Evolutionary conservation across 2,329 filamentous ascomycete species (phyloP).

Genomic region (Pochonia chlamydosporia): DNA sequence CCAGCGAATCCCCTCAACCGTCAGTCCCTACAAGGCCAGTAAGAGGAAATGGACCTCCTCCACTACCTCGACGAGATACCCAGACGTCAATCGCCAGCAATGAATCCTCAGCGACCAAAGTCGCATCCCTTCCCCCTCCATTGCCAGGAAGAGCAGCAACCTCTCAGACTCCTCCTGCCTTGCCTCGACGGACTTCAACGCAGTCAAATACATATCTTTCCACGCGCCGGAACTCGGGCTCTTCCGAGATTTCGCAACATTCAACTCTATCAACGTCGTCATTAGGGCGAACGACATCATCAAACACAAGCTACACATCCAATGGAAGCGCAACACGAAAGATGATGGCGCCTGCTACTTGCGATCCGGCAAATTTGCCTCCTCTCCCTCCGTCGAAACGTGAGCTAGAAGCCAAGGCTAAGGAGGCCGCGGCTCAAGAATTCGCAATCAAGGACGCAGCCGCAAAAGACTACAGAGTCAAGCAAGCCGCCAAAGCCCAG

Average conservation of each 20-base stretch:
- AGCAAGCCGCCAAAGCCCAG: slow-evolving; percentile 5
- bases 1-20: slow-evolving; percentile 16
- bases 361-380: slow-evolving; percentile 52
- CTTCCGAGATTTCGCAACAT: slow-evolving; percentile 50
- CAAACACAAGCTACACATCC: slow-evolving; percentile 42
- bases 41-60: slow-evolving; percentile 28
- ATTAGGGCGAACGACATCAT: slow-evolving; percentile 37
- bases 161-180: slow-evolving; percentile 39
- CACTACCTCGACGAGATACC: slow-evolving; percentile 27
- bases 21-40: slow-evolving; percentile 33
- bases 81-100: slow-evolving; percentile 11
- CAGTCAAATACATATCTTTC: slow-evolving; percentile 30
- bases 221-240: slow-evolving; percentile 48
- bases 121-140: slow-evolving; percentile 24
- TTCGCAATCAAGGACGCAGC: slow-evolving; percentile 2
- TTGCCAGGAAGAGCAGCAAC: slow-evolving; percentile 25
- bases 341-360: slow-evolving; percentile 46
- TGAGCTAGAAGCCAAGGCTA: slow-evolving; percentile 44
- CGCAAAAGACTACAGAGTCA: slow-evolving; percentile 8
- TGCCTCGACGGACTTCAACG: slow-evolving; percentile 42
- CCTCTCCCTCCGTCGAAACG: slow-evolving; percentile 49
- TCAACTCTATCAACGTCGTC: slow-evolving; percentile 51
- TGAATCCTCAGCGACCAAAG: slow-evolving; percentile 3
- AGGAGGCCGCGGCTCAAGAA: slow-evolving; percentile 17
- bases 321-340: slow-evolving; percentile 38